A percentile compares a stretch with the other conserved stretches of the same genome.
Evolutionary conservation across 1,284 basidiomycete species (phyloP).

Genomic region (Tylopilus sp.): DNA sequence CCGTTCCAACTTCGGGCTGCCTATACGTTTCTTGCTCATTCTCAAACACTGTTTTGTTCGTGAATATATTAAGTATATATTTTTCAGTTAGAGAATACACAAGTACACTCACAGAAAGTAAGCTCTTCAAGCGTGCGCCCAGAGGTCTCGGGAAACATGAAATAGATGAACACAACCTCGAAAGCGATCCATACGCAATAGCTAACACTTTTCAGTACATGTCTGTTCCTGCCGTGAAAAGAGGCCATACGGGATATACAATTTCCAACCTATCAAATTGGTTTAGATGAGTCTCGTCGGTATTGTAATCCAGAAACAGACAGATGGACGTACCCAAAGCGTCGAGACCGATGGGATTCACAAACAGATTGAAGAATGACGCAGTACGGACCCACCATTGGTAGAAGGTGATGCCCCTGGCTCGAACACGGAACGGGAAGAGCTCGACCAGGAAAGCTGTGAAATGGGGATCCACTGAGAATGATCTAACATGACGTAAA

Average conservation of each 20-base stretch:
- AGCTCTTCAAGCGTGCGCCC: conserved; percentile 14
- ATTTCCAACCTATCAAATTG: conserved; percentile 26
- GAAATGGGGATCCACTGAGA: not conserved
- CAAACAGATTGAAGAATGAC: conserved; percentile 18
- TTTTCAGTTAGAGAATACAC: not conserved
- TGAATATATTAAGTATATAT: not conserved
- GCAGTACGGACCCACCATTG: conserved; percentile 23
- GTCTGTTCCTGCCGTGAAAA: no score
- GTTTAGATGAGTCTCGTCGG: no score
- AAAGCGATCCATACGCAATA: conserved; percentile 59
- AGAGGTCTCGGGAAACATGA: conserved; percentile 43
- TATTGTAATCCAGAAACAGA: no score
- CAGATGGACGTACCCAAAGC: not conserved
- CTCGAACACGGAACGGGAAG: conserved; percentile 34
- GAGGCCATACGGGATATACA: conserved; percentile 11
- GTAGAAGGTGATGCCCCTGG: conserved; percentile 25
- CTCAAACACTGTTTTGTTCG: conserved; percentile 30
- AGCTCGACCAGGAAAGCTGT: conserved; percentile 33
- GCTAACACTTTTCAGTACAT: not conserved
- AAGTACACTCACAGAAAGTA: conserved; percentile 4
- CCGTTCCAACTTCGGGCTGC: no score
- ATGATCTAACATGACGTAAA: not conserved
- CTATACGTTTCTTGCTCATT: no score
- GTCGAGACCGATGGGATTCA: conserved; percentile 29
- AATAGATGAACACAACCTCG: conserved; percentile 59